Evolutionary conservation across 1,284 basidiomycete species (phyloP).

Genomic region (Cystobasidium sp.): DNA sequence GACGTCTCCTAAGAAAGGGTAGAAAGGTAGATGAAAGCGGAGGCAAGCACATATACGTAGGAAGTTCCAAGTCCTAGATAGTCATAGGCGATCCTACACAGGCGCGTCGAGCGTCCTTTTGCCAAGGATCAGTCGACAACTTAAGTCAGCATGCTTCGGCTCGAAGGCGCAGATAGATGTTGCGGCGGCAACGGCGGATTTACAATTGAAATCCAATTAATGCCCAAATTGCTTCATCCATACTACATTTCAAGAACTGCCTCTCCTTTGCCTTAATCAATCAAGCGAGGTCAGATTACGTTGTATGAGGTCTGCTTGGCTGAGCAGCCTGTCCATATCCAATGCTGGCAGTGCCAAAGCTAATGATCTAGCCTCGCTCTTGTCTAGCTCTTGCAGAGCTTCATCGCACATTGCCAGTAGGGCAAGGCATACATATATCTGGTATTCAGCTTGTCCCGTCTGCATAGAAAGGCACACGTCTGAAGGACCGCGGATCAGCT

Average conservation of each 20-base stretch:
- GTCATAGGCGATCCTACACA: too few relatives aligned
- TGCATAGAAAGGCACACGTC: slow-evolving; percentile 7
- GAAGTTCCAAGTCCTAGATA: too few relatives aligned
- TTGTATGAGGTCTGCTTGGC: slow-evolving; percentile 18
- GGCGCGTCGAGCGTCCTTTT: too few relatives aligned
- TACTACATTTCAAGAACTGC: background rate
- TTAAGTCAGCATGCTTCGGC: too few relatives aligned
- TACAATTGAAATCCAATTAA: too few relatives aligned
- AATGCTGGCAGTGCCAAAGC: slow-evolving; percentile 15
- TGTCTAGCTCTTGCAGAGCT: slow-evolving; percentile 16
- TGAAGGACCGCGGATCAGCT: background rate
- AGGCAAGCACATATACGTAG: too few relatives aligned
- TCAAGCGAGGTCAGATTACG: slow-evolving; percentile 9
- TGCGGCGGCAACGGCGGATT: too few relatives aligned
- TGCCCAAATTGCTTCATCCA: too few relatives aligned
- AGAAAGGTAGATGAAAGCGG: too few relatives aligned
- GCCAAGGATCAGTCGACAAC: too few relatives aligned
- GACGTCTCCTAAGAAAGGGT: too few relatives aligned
- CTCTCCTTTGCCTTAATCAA: background rate
- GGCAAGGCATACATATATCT: slow-evolving; percentile 16
- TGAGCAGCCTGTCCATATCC: slow-evolving; percentile 24
- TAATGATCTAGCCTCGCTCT: slow-evolving; percentile 19
- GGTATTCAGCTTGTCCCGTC: slow-evolving; percentile 1
- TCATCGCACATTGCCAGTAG: slow-evolving; percentile 24
- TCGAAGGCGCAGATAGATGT: too few relatives aligned